Percentiles rank a stretch among this genome's conserved stretches.
These are phyloP conservation scores for Narthecium ossifragum DNA, from an alignment of 106 monocot genomes.

Conservation along the genomic window DNA sequence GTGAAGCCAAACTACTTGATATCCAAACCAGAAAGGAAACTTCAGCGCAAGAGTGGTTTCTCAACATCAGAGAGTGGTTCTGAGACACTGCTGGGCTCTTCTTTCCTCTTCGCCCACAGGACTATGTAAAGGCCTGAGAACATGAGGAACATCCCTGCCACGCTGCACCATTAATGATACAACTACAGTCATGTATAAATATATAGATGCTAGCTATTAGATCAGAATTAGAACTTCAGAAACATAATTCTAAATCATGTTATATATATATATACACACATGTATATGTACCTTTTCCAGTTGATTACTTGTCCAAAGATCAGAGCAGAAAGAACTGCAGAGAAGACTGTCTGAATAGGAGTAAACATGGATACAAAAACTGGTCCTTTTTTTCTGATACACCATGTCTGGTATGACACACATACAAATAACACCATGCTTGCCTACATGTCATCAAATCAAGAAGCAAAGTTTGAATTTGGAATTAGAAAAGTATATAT, in stretches of 20 bases:
- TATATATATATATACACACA: no score
- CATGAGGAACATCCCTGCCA: slow-evolving; percentile 25
- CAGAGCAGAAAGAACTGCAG: slow-evolving; percentile 26
- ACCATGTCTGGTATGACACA: slow-evolving; percentile 33
- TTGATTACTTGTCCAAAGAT: slow-evolving; percentile 23
- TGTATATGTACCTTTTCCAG: slow-evolving; percentile 20
- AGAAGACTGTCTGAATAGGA: slow-evolving; percentile 35
- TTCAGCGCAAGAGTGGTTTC: slow-evolving; percentile 21
- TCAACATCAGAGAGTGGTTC: neutral
- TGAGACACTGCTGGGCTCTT: neutral
- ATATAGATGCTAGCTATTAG: no score
- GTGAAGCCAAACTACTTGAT: neutral
- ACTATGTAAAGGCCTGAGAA: slow-evolving; percentile 24
- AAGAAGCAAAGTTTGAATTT: neutral
- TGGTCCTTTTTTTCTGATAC: slow-evolving; percentile 34
- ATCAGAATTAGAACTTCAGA: no score
- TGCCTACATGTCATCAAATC: slow-evolving; percentile 18
- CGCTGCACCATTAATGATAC: no score
- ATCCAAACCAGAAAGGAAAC: neutral
- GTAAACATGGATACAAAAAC: slow-evolving; percentile 40
- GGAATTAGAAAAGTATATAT: neutral
- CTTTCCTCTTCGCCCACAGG: slow-evolving; percentile 31
- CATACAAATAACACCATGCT: slow-evolving; percentile 2
- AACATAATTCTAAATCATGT: no score
- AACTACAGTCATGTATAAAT: no score